A percentile compares a stretch with the other conserved stretches of the same genome.
phyloP scores from a whole-genome alignment of 2,329 filamentous ascomycete species.

The Fusarium tupiense region DNA sequence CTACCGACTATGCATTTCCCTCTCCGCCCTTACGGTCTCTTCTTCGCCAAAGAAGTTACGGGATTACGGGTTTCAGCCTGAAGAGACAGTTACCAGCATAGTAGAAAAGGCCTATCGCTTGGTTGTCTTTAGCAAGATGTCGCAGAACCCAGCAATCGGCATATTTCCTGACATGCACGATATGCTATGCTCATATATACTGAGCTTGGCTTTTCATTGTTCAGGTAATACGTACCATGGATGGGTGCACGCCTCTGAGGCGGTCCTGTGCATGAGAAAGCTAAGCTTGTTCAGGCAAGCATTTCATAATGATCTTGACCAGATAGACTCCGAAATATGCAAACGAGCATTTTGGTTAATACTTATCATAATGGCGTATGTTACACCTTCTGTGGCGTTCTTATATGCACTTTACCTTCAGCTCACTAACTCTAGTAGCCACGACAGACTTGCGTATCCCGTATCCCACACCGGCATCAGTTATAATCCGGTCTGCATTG shows the following conservation, averaged over 20 bases:
- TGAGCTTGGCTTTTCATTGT: neutral
- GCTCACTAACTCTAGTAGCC: rapidly evolving
- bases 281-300: neutral
- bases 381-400: rapidly evolving
- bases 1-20: neutral
- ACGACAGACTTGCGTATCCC: neutral
- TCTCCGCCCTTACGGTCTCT: neutral
- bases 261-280: neutral
- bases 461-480: neutral
- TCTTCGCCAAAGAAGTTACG: neutral
- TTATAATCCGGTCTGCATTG: neutral
- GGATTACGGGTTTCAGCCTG: neutral
- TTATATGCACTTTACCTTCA: neutral
- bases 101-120: neutral
- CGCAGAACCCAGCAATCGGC: neutral
- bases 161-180: neutral
- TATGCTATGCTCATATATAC: neutral
- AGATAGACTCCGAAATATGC: neutral
- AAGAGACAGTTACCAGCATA: neutral
- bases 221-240: neutral
- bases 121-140: neutral
- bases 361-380: neutral
- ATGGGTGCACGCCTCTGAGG: neutral
- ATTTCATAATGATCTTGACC: neutral
- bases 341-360: neutral